phyloP scores from a whole-genome alignment of 306 rosid species.

The Prunus davidiana region DNA sequence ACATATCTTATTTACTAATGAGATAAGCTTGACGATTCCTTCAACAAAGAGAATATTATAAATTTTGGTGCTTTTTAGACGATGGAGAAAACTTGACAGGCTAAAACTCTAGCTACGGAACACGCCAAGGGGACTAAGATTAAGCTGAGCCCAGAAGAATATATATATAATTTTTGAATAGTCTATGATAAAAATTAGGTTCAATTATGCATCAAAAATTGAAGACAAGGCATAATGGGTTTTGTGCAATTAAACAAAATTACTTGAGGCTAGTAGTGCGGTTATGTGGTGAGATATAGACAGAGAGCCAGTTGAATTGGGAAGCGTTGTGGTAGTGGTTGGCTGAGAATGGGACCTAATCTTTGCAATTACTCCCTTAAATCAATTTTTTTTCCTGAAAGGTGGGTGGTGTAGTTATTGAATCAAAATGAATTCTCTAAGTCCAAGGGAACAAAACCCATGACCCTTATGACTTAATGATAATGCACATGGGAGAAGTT shows the following conservation, averaged over 20 bases:
- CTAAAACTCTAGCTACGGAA: constrained; percentile 26
- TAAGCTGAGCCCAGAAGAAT: constrained; percentile 1
- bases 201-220: constrained; percentile 16
- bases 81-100: constrained; percentile 18
- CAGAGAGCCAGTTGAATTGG: not conserved
- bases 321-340: constrained; percentile 4
- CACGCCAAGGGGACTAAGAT: constrained; percentile 19
- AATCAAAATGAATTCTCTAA: constrained; percentile 16
- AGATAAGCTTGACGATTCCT: constrained; percentile 42
- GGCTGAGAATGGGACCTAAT: constrained; percentile 21
- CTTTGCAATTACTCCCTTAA: constrained; percentile 20
- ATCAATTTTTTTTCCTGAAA: not conserved
- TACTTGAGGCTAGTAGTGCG: constrained; percentile 4
- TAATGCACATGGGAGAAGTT: constrained; percentile 9
- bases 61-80: constrained; percentile 33
- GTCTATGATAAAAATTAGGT: constrained; percentile 9
- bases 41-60: constrained; percentile 44
- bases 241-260: constrained; percentile 10
- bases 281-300: not conserved
- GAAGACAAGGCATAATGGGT: not conserved
- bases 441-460: constrained; percentile 23
- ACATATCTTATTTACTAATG: not conserved
- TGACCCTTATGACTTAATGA: constrained; percentile 9
- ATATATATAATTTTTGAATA: not conserved
- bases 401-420: constrained; percentile 28